Evolutionary conservation across 2,329 filamentous ascomycete genomes (phyloP), one percentile per base, ranked within the genome.

Genomic region (Fusarium pininemorale): DNA sequence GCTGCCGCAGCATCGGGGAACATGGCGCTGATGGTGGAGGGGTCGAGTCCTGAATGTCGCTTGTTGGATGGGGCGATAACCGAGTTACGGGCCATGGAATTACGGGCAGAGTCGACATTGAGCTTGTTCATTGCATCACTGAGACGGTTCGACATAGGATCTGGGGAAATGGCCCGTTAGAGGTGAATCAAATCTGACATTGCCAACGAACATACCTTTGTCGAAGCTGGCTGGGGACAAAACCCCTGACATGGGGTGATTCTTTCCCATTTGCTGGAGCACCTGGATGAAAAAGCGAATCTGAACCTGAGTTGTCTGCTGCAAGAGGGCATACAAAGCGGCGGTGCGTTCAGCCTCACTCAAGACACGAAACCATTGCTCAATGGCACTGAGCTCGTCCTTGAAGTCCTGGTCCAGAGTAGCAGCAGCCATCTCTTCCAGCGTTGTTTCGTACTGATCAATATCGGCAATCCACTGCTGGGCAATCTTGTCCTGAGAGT

Each of bases 381-480:
- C 96, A 80, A 99, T 99, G 77, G 96, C 96, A 81, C 95, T 98
- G 70, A 99, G 90, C 84, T 99, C 96, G 84, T 98, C 96, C 86
- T 99, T 99, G 88, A 99, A 99, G 81, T 99, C 96, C 86, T 99
- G 96, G 81, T 99, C 96, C 62, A 98, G 87, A n/a, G 96, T 98
- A 35, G 96, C 96, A 38, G 96, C 95, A 48, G 96, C 96, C 96
- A 99, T 99, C 82, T 99, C 96, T 84, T 98, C 96, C 79, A 99
- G 85, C 3, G 96, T 99, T n/a, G 92, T 97, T 87, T 99, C 96
- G 80, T 98, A 98, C 83, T 98, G 96, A 82, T 99, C 96, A 77
- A 99, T 98, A 80, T 99, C 96, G 63, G 96, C 95, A 79, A 99
- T 96, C 96, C 96, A 99, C 84, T 99, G 95, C 85, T 98, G 95